These are phyloP conservation scores for Puccinellia tenuiflora DNA, from an alignment of 176 grass and related monocot genomes.

Conservation along the genomic window DNA sequence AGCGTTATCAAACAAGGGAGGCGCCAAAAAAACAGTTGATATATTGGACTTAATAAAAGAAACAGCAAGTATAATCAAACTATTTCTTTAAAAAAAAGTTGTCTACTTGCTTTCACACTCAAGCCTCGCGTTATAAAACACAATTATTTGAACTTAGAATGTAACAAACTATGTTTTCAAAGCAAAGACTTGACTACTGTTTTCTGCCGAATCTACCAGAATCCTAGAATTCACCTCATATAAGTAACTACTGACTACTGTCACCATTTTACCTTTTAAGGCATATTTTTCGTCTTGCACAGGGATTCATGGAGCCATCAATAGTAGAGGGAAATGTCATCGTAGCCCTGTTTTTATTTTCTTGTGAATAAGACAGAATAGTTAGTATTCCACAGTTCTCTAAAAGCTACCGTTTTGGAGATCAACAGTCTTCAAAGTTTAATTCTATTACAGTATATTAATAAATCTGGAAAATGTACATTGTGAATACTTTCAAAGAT, in stretches of 20 bases:
- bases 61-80: slow-evolving; percentile 7
- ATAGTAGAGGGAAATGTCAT: not conserved
- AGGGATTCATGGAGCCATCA: not conserved
- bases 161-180: not conserved
- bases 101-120: not conserved
- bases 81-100: not conserved
- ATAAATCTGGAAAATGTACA: not conserved
- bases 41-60: not conserved
- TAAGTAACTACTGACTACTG: not conserved
- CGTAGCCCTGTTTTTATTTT: not conserved
- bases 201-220: not conserved
- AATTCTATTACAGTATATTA: not conserved
- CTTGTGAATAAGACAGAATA: not conserved
- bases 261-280: not conserved
- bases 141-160: not conserved
- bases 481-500: not conserved
- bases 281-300: not conserved
- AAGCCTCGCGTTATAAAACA: not conserved
- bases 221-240: not conserved
- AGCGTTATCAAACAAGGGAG: not conserved
- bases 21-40: not conserved
- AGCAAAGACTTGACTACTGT: not conserved
- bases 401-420: not conserved
- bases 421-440: not conserved
- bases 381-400: not conserved